phyloP scores from a whole-genome alignment of 352 stramenopile genomes.

The Pythium phragmitis region DNA sequence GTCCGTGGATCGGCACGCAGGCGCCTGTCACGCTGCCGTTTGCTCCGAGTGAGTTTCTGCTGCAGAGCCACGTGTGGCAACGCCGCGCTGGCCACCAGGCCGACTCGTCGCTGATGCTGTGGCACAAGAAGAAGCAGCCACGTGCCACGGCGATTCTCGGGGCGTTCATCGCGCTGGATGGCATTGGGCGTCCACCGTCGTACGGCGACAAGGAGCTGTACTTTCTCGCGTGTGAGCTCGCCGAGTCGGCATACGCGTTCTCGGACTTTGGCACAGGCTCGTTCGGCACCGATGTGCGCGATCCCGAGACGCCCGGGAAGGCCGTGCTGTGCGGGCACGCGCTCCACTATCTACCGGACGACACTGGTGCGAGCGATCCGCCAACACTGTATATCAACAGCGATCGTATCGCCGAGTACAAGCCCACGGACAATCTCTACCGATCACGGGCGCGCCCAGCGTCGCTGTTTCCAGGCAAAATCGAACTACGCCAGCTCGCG shows the following conservation, averaged over 20 bases:
- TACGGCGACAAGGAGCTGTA: constrained; percentile 84
- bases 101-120: constrained; percentile 77
- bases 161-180: constrained; percentile 43
- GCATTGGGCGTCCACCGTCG: constrained; percentile 32
- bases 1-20: constrained; percentile 25
- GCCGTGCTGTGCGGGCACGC: constrained; percentile 51
- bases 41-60: constrained; percentile 52
- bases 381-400: constrained; percentile 68
- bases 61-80: constrained; percentile 69
- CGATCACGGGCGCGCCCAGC: constrained; percentile 11
- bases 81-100: constrained; percentile 62
- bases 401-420: constrained; percentile 39
- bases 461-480: constrained; percentile 13
- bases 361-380: constrained; percentile 3
- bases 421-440: constrained; percentile 13
- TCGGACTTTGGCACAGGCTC: constrained; percentile 61
- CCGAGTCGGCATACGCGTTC: constrained; percentile 65
- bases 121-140: constrained; percentile 63
- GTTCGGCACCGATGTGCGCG: constrained; percentile 43
- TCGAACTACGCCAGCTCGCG: constrained; percentile 13
- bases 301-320: constrained; percentile 17
- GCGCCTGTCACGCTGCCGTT: constrained; percentile 23
- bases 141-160: constrained; percentile 64
- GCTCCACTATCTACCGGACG: constrained; percentile 53
- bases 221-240: constrained; percentile 64